Conservation (phyloP, 2,329 filamentous ascomycete genomes). For the Rhynchosporium graminicola region DNA sequence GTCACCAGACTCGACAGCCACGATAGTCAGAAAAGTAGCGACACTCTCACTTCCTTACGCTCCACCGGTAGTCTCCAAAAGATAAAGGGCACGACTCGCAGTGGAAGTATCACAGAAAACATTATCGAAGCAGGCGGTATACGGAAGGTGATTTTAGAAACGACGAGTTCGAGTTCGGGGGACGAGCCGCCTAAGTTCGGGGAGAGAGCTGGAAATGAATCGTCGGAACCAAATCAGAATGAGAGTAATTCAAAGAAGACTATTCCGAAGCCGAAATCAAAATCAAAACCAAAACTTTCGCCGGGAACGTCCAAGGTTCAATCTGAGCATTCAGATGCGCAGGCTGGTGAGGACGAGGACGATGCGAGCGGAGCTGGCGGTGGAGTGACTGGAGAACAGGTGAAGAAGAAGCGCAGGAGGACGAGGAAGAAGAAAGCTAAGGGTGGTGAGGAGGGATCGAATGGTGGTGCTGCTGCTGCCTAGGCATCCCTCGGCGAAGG, state of each 20-base stretch:
- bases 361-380: slow-evolving; percentile 9
- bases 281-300: neutral
- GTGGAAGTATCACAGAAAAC: slow-evolving; percentile 78
- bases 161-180: slow-evolving; percentile 47
- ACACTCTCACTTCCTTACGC: slow-evolving; percentile 37
- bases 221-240: slow-evolving; percentile 4
- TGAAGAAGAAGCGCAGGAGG: slow-evolving; percentile 35
- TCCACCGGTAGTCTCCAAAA: slow-evolving; percentile 40
- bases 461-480: slow-evolving; percentile 12
- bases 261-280: slow-evolving; percentile 6
- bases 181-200: slow-evolving; percentile 28
- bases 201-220: neutral
- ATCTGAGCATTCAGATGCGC: slow-evolving; percentile 11
- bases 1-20: slow-evolving; percentile 29
- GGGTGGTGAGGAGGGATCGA: slow-evolving; percentile 25
- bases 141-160: slow-evolving; percentile 74
- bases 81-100: slow-evolving; percentile 57
- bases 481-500: neutral
- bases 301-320: neutral
- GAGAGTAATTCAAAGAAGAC: neutral
- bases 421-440: slow-evolving; percentile 37
- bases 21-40: slow-evolving; percentile 33
- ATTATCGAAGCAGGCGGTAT: slow-evolving; percentile 73
- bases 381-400: slow-evolving; percentile 26
- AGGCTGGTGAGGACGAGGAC: slow-evolving; percentile 14